These are phyloP conservation scores for Aspergillus fijiensis DNA, from an alignment of 2,329 filamentous ascomycete species.

Conservation along the genomic window DNA sequence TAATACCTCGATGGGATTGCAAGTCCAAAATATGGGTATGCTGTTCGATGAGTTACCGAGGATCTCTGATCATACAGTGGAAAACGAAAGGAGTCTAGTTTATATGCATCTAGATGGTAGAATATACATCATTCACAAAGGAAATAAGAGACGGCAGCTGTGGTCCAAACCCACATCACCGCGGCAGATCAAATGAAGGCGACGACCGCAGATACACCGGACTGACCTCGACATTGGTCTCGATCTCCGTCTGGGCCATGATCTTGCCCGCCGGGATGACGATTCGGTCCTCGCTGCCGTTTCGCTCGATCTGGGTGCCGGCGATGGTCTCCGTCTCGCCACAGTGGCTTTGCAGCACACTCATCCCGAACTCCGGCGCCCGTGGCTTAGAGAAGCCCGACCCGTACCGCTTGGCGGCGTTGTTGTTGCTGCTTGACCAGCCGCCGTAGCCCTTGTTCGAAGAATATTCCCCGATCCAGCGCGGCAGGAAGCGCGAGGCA, in stretches of 20 bases:
- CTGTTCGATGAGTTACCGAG: too few species aligned
- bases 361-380: constrained; percentile 20
- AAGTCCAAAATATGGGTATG: too few species aligned
- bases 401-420: constrained; percentile 19
- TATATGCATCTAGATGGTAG: too few species aligned
- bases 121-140: too few species aligned
- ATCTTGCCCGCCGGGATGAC: constrained; percentile 34
- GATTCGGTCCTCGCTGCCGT: constrained; percentile 31
- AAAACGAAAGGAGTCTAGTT: too few species aligned
- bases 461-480: constrained; percentile 39
- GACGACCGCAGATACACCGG: constrained; percentile 3
- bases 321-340: constrained; percentile 18
- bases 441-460: constrained; percentile 25
- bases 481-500: constrained; percentile 44
- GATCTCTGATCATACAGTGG: too few species aligned
- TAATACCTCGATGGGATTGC: too few species aligned
- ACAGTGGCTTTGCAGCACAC: constrained; percentile 11
- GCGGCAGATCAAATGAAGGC: neutral
- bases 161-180: neutral
- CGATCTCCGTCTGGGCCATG: constrained; percentile 32
- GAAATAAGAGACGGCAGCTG: too few species aligned
- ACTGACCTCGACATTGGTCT: constrained; percentile 31
- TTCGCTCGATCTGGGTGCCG: constrained; percentile 26
- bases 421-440: constrained; percentile 23
- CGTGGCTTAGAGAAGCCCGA: constrained; percentile 31